These are phyloP conservation scores for Cladosporium austrohemisphaericum DNA, from an alignment of 2,329 filamentous ascomycete species.

Conservation along the genomic window DNA sequence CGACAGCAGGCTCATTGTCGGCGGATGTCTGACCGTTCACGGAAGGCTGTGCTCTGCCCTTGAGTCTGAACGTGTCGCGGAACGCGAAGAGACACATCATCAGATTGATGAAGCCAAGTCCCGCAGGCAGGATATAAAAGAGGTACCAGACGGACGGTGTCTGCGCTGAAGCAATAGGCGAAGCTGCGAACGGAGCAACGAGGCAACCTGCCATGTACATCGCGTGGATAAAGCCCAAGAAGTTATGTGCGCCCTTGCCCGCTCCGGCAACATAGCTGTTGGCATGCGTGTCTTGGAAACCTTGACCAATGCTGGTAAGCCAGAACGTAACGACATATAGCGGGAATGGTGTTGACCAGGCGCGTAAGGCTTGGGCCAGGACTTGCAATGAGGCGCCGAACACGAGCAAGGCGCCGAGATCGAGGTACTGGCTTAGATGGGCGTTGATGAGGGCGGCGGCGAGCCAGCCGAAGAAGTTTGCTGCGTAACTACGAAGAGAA, in stretches of 20 bases:
- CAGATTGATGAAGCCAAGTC: slow-evolving; percentile 19
- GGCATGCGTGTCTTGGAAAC: slow-evolving; percentile 60
- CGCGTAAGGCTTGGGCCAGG: slow-evolving; percentile 51
- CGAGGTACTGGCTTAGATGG: slow-evolving; percentile 50
- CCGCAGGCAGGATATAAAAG: slow-evolving; percentile 20
- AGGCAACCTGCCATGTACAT: slow-evolving; percentile 20
- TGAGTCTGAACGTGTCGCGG: slow-evolving; percentile 10
- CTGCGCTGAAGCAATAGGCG: slow-evolving; percentile 18
- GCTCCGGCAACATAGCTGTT: slow-evolving; percentile 54
- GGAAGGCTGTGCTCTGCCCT: slow-evolving; percentile 46
- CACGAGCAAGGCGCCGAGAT: slow-evolving; percentile 54
- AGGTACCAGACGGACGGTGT: slow-evolving; percentile 18
- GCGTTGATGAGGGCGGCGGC: slow-evolving; percentile 56
- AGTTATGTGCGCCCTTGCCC: slow-evolving; percentile 18
- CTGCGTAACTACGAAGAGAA: slow-evolving; percentile 3
- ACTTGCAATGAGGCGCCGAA: slow-evolving; percentile 56
- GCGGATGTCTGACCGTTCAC: too few relatives aligned
- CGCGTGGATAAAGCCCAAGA: slow-evolving; percentile 20
- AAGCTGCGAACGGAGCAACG: slow-evolving; percentile 19
- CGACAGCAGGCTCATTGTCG: slow-evolving; percentile 24
- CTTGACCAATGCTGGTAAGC: slow-evolving; percentile 57
- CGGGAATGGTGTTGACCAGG: slow-evolving; percentile 55
- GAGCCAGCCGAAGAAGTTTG: slow-evolving; percentile 58
- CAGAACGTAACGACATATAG: slow-evolving; percentile 58
- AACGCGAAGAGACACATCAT: slow-evolving; percentile 18